Evolutionary conservation across 2,329 filamentous ascomycete species (phyloP).

Genomic region (Phoma sp.): DNA sequence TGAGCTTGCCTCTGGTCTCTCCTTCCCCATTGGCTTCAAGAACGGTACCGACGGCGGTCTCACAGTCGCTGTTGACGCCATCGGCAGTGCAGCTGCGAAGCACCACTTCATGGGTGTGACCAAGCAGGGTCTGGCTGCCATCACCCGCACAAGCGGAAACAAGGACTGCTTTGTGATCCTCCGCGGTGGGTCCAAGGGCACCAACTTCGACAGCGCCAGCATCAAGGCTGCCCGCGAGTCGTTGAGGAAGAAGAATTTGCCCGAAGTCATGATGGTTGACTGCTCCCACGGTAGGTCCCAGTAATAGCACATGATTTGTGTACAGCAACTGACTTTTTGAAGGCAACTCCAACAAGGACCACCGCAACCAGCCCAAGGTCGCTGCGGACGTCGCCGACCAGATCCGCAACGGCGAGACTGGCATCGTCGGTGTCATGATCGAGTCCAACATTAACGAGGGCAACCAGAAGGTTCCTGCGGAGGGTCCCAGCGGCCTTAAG

Average conservation of each 20-base stretch:
- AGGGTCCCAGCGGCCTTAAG: constrained; percentile 78
- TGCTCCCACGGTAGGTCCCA: constrained; percentile 82
- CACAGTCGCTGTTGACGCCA: constrained; percentile 91
- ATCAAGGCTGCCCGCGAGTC: constrained; percentile 80
- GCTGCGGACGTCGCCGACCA: constrained; percentile 83
- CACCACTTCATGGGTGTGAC: constrained; percentile 99
- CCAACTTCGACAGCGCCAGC: constrained; percentile 89
- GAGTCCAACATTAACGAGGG: constrained; percentile 96
- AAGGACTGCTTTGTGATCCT: constrained; percentile 98
- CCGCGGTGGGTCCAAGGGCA: constrained; percentile 86
- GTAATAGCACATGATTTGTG: not conserved
- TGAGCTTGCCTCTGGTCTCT: constrained; percentile 91
- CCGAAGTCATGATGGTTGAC: constrained; percentile 94
- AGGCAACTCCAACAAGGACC: constrained; percentile 97
- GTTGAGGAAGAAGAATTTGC: constrained; percentile 80
- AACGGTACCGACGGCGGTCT: constrained; percentile 96
- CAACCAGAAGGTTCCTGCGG: constrained; percentile 76
- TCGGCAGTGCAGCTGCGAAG: constrained; percentile 77
- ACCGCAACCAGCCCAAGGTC: constrained; percentile 95
- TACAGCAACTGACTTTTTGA: constrained; percentile 20
- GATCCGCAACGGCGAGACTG: constrained; percentile 82
- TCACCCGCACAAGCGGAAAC: constrained; percentile 91
- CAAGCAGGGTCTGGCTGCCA: constrained; percentile 94
- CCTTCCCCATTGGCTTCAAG: constrained; percentile 99
- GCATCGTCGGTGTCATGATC: constrained; percentile 97